These are phyloP conservation scores for Termitomyces heimii DNA, from an alignment of 768 basidiomycete genomes.

Conservation along the genomic window DNA sequence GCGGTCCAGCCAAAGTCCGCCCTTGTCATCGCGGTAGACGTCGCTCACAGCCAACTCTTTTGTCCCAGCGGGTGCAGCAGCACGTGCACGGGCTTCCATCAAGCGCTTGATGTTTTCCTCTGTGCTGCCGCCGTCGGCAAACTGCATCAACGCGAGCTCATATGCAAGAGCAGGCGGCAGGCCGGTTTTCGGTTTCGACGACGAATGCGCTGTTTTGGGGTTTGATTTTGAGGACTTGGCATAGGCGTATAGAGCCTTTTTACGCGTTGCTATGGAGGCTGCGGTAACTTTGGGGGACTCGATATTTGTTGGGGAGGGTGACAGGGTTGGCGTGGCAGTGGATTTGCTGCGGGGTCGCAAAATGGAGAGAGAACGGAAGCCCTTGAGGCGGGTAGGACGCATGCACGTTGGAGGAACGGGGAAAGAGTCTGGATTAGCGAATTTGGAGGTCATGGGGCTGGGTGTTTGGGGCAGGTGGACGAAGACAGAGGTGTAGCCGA, in stretches of 20 bases:
- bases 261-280: constrained; percentile 36
- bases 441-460: constrained; percentile 20
- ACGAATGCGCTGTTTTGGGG: constrained; percentile 23
- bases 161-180: constrained; percentile 51
- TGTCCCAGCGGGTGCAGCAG: constrained; percentile 20
- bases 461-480: constrained; percentile 52
- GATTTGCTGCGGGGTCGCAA: constrained; percentile 33
- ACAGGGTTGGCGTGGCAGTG: constrained; percentile 12
- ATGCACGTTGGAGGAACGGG: neutral
- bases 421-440: neutral
- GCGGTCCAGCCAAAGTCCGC: constrained; percentile 65
- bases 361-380: constrained; percentile 47
- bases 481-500: constrained; percentile 66
- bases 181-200: constrained; percentile 21
- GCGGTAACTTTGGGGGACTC: constrained; percentile 18
- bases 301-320: constrained; percentile 14
- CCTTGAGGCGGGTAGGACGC: constrained; percentile 25
- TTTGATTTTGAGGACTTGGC: constrained; percentile 36
- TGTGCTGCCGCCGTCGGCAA: constrained; percentile 56
- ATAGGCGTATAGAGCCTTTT: constrained; percentile 45
- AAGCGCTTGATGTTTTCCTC: constrained; percentile 48
- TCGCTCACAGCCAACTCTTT: constrained; percentile 33
- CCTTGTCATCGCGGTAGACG: constrained; percentile 54
- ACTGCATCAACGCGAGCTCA: constrained; percentile 67
- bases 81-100: constrained; percentile 51